Base-by-base conservation (phyloP, 2,329 filamentous ascomycete species). In the Fusarium metavorans region DNA sequence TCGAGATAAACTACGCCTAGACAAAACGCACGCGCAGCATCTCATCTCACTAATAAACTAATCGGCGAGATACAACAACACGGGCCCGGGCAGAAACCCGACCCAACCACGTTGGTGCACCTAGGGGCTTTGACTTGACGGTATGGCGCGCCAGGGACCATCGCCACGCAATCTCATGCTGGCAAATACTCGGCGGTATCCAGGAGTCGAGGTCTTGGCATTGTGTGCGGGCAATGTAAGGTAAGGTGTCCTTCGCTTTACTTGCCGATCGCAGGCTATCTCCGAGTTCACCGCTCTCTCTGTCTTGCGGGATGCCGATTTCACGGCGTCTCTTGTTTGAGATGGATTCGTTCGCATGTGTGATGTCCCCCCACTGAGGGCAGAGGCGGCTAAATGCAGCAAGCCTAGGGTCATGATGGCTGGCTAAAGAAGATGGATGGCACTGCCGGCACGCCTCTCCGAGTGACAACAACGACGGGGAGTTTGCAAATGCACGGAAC, bases 1-100 rank as follows among this genome's bases (percentile, higher is more conserved):
- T 65, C 41, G 39, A 75, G 70, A 73, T 73, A 73, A 60, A 75
- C 59, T 67, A 57, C 56, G 32, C 35, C 45, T 23, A 37, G 50
- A 59, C 57, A 62, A 52, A 61, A 48, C 23, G 27, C 43, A 73
- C 45, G 9, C 71, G 14, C 41, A 50, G 62, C 61, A 57, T 32
- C 62, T 34, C 30, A 30, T 30, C 48, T 52, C 11, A 32, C 50
- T 34, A n/a, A 54, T 34, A n/a, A 54, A 20, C 32, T 43, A 25
- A 64, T 25, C 45, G 23, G 27, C 14, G 62, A 56, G 52, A 59
- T 25, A 34, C 41, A 59, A 27, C 60, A 18, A 14, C 23, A 14
- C 39, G 43, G 18, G 30, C 66, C 20, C 61, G 64, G 62, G 37
- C 41, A 61, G 66, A 60, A 74, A 32, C 9, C 57, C 63, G 69